Evolutionary conservation across 1,284 basidiomycete species (phyloP).

Genomic region (Meripilus lineatus): DNA sequence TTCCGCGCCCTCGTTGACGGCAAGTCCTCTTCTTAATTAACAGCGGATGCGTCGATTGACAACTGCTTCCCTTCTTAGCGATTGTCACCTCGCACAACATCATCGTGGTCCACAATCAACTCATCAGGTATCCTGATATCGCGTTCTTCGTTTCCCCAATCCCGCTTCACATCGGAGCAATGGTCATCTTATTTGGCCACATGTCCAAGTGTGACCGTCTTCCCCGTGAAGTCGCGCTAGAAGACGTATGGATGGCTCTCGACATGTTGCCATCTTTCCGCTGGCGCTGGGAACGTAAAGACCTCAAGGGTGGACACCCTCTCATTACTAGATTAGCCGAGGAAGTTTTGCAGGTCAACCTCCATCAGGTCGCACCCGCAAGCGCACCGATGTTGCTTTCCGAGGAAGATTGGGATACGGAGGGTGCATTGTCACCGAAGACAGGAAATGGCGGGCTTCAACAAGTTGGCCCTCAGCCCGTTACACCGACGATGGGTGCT

Average conservation of each 20-base stretch:
- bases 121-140: slow-evolving; percentile 76
- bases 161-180: slow-evolving; percentile 79
- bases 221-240: slow-evolving; percentile 56
- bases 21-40: slow-evolving; percentile 27
- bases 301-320: slow-evolving; percentile 62
- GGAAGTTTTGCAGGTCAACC: slow-evolving; percentile 64
- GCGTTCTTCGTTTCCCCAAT: slow-evolving; percentile 83
- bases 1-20: slow-evolving; percentile 71
- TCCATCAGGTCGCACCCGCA: slow-evolving; percentile 55
- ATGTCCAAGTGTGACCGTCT: slow-evolving; percentile 71
- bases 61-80: slow-evolving; percentile 36
- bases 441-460: slow-evolving; percentile 8
- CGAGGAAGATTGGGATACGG: slow-evolving; percentile 67
- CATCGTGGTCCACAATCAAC: slow-evolving; percentile 73
- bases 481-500: slow-evolving; percentile 24
- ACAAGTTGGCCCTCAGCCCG: slow-evolving; percentile 6
- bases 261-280: slow-evolving; percentile 81
- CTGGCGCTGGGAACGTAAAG: slow-evolving; percentile 77
- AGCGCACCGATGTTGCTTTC: slow-evolving; percentile 53
- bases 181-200: slow-evolving; percentile 81
- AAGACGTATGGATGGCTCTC: slow-evolving; percentile 78
- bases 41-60: slow-evolving; percentile 6
- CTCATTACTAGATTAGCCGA: slow-evolving; percentile 75
- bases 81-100: slow-evolving; percentile 81
- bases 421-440: slow-evolving; percentile 29